A percentile compares a stretch with the other conserved stretches of the same genome.
Evolutionary conservation across 495 filamentous ascomycete genomes (phyloP).

Genomic region (Neurospora sp.): DNA sequence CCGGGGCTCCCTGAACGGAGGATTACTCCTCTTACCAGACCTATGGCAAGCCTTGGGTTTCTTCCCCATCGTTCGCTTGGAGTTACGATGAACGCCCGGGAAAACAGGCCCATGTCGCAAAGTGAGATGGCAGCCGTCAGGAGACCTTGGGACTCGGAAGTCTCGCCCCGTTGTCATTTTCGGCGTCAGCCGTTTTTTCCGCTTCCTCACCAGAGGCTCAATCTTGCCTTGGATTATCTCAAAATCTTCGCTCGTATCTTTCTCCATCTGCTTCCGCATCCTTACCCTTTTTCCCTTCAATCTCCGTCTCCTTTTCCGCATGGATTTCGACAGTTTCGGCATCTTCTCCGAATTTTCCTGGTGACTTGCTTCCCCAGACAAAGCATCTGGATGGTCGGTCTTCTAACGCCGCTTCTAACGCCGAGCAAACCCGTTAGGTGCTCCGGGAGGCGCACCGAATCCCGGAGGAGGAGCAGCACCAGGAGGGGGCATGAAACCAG

Average conservation of each 20-base stretch:
- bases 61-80: neutral
- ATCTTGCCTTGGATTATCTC: neutral
- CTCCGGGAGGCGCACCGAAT: constrained; percentile 9
- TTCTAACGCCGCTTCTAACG: constrained; percentile 1
- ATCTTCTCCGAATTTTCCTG: neutral
- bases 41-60: neutral
- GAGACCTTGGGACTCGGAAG: neutral
- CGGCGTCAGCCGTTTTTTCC: neutral
- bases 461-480: constrained; percentile 9
- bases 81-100: neutral
- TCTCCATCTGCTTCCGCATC: neutral
- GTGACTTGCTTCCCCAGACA: neutral
- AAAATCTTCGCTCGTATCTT: neutral
- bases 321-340: neutral
- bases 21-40: neutral
- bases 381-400: neutral
- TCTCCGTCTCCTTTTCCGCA: neutral
- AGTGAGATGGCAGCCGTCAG: neutral
- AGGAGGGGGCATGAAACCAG: constrained; percentile 21
- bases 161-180: neutral
- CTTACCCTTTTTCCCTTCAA: neutral
- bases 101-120: neutral
- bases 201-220: neutral
- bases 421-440: constrained; percentile 11
- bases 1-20: neutral